Conservation (phyloP, 768 basidiomycete genomes). For the Amanita phalloides region DNA sequence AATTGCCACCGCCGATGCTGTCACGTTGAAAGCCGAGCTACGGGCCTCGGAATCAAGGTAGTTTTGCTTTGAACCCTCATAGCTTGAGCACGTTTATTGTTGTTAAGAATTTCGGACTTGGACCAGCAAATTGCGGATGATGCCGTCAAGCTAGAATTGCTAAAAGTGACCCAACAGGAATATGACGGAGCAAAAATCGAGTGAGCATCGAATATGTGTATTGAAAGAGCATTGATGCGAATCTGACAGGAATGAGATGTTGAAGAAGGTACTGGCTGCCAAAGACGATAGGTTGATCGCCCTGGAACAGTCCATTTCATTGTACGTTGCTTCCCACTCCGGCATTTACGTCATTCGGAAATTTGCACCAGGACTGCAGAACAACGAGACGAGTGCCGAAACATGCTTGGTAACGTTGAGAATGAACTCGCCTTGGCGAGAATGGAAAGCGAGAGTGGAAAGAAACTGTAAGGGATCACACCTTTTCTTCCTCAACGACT, state of each 20-base stretch:
- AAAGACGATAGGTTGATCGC: not conserved
- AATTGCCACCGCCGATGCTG: slow-evolving; percentile 14
- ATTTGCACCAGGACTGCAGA: not conserved
- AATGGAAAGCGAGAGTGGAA: not conserved
- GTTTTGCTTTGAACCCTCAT: not conserved
- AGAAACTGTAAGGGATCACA: not conserved
- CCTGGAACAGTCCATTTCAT: not conserved
- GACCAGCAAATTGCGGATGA: not conserved
- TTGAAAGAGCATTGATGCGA: not conserved
- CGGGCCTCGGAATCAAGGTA: slow-evolving; percentile 12
- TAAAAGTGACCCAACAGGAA: not conserved
- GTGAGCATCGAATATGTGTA: not conserved
- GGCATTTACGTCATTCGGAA: not conserved
- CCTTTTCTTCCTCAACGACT: not conserved
- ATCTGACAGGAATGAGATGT: not conserved
- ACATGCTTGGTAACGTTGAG: not conserved
- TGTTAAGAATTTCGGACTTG: slow-evolving; percentile 4
- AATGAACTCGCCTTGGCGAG: not conserved
- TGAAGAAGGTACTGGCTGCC: not conserved
- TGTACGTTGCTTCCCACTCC: not conserved
- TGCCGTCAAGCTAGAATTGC: not conserved
- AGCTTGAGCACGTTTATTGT: slow-evolving; percentile 10
- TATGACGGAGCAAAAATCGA: not conserved
- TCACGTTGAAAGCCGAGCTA: slow-evolving; percentile 13
- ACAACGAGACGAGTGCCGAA: not conserved